phyloP scores from a whole-genome alignment of 495 filamentous ascomycete species.

The Hyaloscypha finlandica region DNA sequence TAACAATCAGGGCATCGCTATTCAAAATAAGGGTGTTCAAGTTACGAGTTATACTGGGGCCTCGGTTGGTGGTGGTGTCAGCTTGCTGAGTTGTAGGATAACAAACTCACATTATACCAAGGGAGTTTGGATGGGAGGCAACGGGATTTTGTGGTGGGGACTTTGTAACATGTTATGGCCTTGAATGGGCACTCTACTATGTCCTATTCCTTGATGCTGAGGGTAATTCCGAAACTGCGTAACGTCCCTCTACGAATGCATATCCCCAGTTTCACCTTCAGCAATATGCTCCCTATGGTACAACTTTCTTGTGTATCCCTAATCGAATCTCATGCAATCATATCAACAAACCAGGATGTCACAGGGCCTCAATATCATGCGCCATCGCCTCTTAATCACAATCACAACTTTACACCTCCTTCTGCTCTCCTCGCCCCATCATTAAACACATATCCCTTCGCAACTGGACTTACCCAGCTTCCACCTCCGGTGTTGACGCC shows the following conservation, averaged over 20 bases:
- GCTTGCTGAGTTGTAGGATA: not conserved
- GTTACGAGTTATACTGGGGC: not conserved
- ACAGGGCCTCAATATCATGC: not conserved
- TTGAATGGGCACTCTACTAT: not conserved
- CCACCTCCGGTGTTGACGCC: slow-evolving; percentile 29
- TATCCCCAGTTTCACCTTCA: not conserved
- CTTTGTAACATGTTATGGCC: not conserved
- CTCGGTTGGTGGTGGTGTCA: too few species aligned
- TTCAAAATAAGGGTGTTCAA: not conserved
- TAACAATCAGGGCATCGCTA: not conserved
- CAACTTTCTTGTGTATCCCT: not conserved
- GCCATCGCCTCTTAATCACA: not conserved
- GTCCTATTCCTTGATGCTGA: too few species aligned
- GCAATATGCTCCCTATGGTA: not conserved
- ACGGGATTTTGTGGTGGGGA: not conserved
- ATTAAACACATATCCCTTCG: slow-evolving; percentile 54
- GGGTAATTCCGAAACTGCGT: not conserved
- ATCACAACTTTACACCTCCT: slow-evolving; percentile 43
- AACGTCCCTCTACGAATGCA: not conserved
- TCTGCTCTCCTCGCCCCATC: slow-evolving; percentile 37
- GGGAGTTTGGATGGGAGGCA: slow-evolving; percentile 4
- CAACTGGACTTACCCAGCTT: slow-evolving; percentile 44
- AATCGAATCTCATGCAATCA: not conserved
- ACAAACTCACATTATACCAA: slow-evolving; percentile 14
- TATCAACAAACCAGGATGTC: not conserved